phyloP scores from a whole-genome alignment of 495 filamentous ascomycete genomes.

The Bombardia bombarda region DNA sequence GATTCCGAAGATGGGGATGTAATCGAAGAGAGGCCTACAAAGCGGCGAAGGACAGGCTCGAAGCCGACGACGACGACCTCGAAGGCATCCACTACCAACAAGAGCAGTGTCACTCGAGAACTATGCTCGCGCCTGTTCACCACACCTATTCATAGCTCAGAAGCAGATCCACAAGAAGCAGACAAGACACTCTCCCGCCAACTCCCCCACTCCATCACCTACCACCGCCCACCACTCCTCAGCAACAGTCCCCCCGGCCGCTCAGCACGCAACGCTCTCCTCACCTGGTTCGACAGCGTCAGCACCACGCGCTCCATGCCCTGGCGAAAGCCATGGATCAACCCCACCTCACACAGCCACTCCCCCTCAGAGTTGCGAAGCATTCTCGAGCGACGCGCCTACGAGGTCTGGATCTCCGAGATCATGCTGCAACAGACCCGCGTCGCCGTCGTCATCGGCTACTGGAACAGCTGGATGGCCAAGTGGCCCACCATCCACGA shows the following conservation, averaged over 20 bases:
- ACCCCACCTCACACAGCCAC: constrained; percentile 7
- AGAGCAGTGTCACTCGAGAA: background rate
- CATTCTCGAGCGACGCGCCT: constrained; percentile 31
- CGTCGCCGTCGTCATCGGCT: constrained; percentile 33
- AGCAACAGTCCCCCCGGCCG: constrained; percentile 11
- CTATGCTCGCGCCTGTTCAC: background rate
- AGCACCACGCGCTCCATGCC: constrained; percentile 33
- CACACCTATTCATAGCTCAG: background rate
- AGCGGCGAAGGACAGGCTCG: background rate
- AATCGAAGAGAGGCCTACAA: too few relatives aligned
- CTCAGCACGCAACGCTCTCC: constrained; percentile 23
- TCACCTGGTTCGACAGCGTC: constrained; percentile 32
- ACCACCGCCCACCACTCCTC: constrained; percentile 37
- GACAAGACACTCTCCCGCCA: background rate
- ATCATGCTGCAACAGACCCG: constrained; percentile 46
- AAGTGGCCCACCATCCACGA: constrained; percentile 31
- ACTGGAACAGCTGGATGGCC: constrained; percentile 40
- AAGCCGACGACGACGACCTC: too few relatives aligned
- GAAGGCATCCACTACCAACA: background rate
- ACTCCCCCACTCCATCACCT: constrained; percentile 15
- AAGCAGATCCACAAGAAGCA: too few relatives aligned
- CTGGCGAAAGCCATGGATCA: constrained; percentile 37
- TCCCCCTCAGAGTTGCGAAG: constrained; percentile 8
- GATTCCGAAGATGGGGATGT: too few relatives aligned
- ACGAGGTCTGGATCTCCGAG: constrained; percentile 45